Conservation (phyloP, 2,329 filamentous ascomycete genomes). For the Venturia effusa region DNA sequence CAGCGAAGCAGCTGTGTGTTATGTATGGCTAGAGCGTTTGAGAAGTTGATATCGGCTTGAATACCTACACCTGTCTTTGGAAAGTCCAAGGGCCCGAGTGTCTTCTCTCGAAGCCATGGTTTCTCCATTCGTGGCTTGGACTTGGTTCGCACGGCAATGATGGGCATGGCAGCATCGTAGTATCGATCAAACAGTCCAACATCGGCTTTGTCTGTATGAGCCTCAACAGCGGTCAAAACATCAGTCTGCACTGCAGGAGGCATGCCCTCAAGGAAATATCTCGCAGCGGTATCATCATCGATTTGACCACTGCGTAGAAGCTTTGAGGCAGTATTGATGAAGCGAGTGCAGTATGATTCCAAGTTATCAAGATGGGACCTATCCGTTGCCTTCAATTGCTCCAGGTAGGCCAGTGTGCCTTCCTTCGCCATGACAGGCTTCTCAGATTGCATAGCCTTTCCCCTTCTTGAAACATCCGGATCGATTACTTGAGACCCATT, state of each 20-base stretch:
- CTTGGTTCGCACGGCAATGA: not conserved
- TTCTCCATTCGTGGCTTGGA: not conserved
- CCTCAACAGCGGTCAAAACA: not conserved
- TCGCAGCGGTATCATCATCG: slow-evolving; percentile 3
- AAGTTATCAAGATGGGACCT: slow-evolving; percentile 8
- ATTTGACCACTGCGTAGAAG: not conserved
- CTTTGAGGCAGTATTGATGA: slow-evolving; percentile 7
- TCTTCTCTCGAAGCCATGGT: slow-evolving; percentile 35
- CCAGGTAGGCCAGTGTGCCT: slow-evolving; percentile 2
- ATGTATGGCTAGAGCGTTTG: slow-evolving; percentile 69
- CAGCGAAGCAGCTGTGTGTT: slow-evolving; percentile 76
- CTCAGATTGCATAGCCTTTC: slow-evolving; percentile 4
- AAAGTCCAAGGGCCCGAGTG: slow-evolving; percentile 54
- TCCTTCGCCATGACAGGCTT: not conserved
- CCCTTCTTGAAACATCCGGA: slow-evolving; percentile 2
- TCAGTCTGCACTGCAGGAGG: not conserved
- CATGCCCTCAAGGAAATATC: slow-evolving; percentile 7
- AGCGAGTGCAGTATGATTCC: slow-evolving; percentile 1
- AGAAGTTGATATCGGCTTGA: slow-evolving; percentile 88
- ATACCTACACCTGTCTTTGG: slow-evolving; percentile 68
- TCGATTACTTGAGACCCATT: slow-evolving; percentile 1
- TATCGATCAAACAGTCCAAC: slow-evolving; percentile 3
- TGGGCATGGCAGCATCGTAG: slow-evolving; percentile 5
- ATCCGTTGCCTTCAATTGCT: slow-evolving; percentile 4
- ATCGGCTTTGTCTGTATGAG: not conserved